A percentile compares a stretch with the other conserved stretches of the same genome.
Evolutionary conservation across 1,284 basidiomycete genomes (phyloP).

Genomic region (Amylostereum areolatum): DNA sequence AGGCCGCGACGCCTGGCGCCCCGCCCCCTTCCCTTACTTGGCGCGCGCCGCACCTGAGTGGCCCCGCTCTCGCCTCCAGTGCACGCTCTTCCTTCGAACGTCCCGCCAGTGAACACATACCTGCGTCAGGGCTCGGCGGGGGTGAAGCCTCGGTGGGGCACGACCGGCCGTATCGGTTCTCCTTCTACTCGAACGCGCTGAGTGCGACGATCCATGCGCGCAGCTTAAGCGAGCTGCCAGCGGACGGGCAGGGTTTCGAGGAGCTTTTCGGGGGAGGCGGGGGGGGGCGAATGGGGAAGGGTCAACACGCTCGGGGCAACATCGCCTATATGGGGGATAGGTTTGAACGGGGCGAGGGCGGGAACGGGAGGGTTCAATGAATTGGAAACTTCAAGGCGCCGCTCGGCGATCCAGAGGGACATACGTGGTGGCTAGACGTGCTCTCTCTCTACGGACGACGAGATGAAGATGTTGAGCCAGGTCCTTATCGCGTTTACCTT

Average conservation of each 20-base stretch:
- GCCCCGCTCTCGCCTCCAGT: conserved; percentile 21
- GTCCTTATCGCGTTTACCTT: conserved; percentile 33
- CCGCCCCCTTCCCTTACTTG: conserved; percentile 38
- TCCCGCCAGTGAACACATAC: too few relatives aligned
- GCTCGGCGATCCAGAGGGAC: conserved; percentile 55
- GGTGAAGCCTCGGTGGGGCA: conserved; percentile 45
- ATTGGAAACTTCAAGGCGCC: too few relatives aligned
- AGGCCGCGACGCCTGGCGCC: conserved; percentile 50
- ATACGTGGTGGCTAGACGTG: conserved; percentile 98
- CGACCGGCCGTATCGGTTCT: conserved; percentile 94
- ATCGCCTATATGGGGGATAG: neutral
- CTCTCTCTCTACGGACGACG: conserved; percentile 93
- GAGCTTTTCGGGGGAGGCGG: conserved; percentile 74
- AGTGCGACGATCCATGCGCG: conserved; percentile 94
- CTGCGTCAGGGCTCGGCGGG: conserved; percentile 8
- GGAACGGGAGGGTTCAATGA: too few relatives aligned
- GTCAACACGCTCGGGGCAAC: conserved; percentile 8
- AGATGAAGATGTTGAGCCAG: conserved; percentile 96
- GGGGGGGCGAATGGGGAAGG: conserved; percentile 10
- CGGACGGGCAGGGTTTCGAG: conserved; percentile 90
- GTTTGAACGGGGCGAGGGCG: too few relatives aligned
- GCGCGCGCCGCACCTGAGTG: conserved; percentile 21
- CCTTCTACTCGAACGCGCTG: conserved; percentile 95
- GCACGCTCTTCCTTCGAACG: conserved; percentile 29
- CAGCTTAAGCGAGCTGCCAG: conserved; percentile 89